phyloP scores from a whole-genome alignment of 108 stramenopile genomes.

The Cyclotella cryptica region DNA sequence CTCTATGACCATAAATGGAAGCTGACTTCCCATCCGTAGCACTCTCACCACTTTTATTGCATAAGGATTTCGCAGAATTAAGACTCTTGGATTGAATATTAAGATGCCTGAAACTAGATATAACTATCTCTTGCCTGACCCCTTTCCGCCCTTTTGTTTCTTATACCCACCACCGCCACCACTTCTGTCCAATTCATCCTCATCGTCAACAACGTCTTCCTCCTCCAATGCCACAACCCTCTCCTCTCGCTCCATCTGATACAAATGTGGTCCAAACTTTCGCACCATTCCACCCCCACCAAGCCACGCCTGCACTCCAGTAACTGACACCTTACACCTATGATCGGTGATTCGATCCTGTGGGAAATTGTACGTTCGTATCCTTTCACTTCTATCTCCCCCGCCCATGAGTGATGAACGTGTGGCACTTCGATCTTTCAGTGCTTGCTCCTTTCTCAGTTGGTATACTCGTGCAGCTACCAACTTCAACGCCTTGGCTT shows the following conservation, averaged over 20 bases:
- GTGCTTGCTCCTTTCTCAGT: constrained; percentile 59
- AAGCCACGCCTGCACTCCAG: constrained; percentile 71
- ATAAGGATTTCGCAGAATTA: too few species aligned
- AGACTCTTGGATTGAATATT: too few species aligned
- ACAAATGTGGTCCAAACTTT: constrained; percentile 71
- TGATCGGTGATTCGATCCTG: constrained; percentile 99
- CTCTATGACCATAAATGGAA: too few species aligned
- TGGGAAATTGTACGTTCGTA: constrained; percentile 98
- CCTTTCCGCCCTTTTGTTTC: too few species aligned
- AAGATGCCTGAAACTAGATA: too few species aligned
- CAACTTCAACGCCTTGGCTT: constrained; percentile 90
- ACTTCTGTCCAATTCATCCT: background rate
- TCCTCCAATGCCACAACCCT: constrained; percentile 63
- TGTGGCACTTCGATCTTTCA: constrained; percentile 59
- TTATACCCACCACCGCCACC: background rate
- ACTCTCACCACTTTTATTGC: too few species aligned
- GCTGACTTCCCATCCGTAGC: too few species aligned
- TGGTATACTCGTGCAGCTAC: constrained; percentile 87
- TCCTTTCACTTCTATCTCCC: constrained; percentile 95
- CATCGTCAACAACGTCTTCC: constrained; percentile 44
- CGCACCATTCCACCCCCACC: constrained; percentile 63
- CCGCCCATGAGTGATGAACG: constrained; percentile 84
- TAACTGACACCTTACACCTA: constrained; percentile 80
- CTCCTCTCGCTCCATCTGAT: constrained; percentile 74
- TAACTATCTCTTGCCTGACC: too few species aligned